phyloP scores from a whole-genome alignment of 2,329 filamentous ascomycete genomes.

The Talaromyces sp. region DNA sequence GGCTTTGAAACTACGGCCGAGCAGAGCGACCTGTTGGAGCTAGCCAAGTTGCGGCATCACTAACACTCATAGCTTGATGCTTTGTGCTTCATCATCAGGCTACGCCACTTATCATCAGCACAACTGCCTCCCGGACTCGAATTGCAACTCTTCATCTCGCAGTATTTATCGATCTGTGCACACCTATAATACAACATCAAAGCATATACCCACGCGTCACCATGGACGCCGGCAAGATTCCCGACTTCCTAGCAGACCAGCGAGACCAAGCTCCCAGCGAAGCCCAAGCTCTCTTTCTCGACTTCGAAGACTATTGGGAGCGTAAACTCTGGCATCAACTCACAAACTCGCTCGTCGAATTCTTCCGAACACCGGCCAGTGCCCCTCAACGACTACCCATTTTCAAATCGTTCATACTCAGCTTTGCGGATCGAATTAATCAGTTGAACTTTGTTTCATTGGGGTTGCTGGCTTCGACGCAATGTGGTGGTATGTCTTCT shows the following conservation, averaged over 20 bases:
- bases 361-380: constrained; percentile 80
- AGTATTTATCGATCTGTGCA: not conserved
- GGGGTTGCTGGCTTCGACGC: constrained; percentile 78
- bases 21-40: constrained; percentile 30
- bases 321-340: constrained; percentile 99
- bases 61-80: constrained; percentile 11
- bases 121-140: not conserved
- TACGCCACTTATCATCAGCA: not conserved
- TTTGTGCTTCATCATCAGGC: constrained; percentile 12
- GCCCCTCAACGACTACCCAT: constrained; percentile 79
- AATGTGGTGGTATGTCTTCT: constrained; percentile 53
- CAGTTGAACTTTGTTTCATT: constrained; percentile 94
- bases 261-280: constrained; percentile 83
- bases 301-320: constrained; percentile 97
- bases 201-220: constrained; percentile 23
- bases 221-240: constrained; percentile 85
- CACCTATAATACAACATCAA: not conserved
- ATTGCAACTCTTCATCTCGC: not conserved
- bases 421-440: constrained; percentile 98
- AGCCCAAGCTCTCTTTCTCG: constrained; percentile 80
- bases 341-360: constrained; percentile 80
- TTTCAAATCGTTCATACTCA: constrained; percentile 92
- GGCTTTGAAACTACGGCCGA: constrained; percentile 21
- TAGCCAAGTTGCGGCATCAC: constrained; percentile 20
- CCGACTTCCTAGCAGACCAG: constrained; percentile 87